A percentile compares a stretch with the other conserved stretches of the same genome.
phyloP scores from a whole-genome alignment of 2,329 filamentous ascomycete species.

The Anisogramma anomala region DNA sequence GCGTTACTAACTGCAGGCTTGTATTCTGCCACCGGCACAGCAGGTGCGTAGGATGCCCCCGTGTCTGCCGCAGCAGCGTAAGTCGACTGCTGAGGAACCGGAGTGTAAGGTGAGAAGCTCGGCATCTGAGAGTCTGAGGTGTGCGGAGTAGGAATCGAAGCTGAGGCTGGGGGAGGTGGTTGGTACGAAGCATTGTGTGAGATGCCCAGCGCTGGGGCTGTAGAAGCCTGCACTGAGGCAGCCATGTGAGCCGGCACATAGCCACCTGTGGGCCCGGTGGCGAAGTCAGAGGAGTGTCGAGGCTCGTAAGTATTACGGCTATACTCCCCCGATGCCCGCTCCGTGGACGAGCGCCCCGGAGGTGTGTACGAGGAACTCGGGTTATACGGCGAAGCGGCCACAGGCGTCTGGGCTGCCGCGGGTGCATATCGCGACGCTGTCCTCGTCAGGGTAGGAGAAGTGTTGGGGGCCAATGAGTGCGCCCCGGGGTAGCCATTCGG shows the following conservation, averaged over 20 bases:
- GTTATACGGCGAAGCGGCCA: conserved; percentile 19
- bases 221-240: conserved; percentile 23
- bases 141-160: conserved; percentile 1
- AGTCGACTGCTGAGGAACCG: conserved; percentile 11
- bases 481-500: conserved; percentile 22
- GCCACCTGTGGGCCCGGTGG: conserved; percentile 21
- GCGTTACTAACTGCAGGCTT: conserved; percentile 24
- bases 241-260: conserved; percentile 25
- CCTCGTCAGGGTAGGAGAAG: conserved; percentile 30
- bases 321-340: conserved; percentile 33
- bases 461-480: conserved; percentile 21
- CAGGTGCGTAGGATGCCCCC: conserved; percentile 6
- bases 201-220: conserved; percentile 16
- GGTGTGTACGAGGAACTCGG: conserved; percentile 21
- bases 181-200: conserved; percentile 20
- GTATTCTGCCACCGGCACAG: conserved; percentile 2
- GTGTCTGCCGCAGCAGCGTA: conserved; percentile 14
- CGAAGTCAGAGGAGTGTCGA: conserved; percentile 29
- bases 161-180: conserved; percentile 13
- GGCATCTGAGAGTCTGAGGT: conserved; percentile 1
- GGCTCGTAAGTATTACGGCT: conserved; percentile 31
- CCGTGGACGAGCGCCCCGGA: conserved; percentile 31
- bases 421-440: conserved; percentile 42
- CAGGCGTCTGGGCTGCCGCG: conserved; percentile 21
- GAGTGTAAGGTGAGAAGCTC: conserved; percentile 10